Base-by-base conservation (phyloP, 1,139 yeast genomes). In the Lodderomyces beijingensis region DNA sequence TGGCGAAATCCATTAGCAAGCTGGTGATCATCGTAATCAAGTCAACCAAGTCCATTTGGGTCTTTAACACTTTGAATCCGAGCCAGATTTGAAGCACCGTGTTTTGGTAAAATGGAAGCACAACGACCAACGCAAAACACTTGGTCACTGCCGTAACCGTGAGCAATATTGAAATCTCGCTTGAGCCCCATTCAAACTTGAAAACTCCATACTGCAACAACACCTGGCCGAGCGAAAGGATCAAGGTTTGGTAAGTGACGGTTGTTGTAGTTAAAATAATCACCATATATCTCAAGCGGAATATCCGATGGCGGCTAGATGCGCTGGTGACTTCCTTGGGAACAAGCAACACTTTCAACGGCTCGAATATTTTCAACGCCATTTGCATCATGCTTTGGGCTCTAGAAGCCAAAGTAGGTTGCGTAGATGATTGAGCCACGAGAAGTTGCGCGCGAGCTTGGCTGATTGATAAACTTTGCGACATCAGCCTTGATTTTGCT, bases 151-250 rank as follows among this genome's bases (percentile, higher is more conserved):
- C 81, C 1, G 70, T 42, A 1, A 70, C 37, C 0, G 89, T 74
- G 36, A 83, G 53, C 38, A 74, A 65, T 40, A 70, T 66, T 4
- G 89, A 86, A 22, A 80, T 54, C 26, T 70, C 71, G 4, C 64
- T 68, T 9, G 85, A 66, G 3, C 62, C 59, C 85, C 91, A 81
- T 11, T 67, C 47, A 51, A 77, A 83, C 28, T 49, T 51, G 46
- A 65, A 74, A 22, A 80, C 73, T 1, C 81, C 74, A 46, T 75
- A 84, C 22, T 85, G 55, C 3, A 80, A 51, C 14, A 44, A 30
- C 5, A 53, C 39, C 70, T 44, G 17, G 70, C 70, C 68, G 11
- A 65, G 35, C 1, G 71, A 63, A 6, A 57, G 34, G 3, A 64
- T 55, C 24, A 65, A 43, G 8, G 65, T 47, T 17, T 61, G 47